Conservation (phyloP, 2,329 filamentous ascomycete species). For the Pestalotiopsis sp. region DNA sequence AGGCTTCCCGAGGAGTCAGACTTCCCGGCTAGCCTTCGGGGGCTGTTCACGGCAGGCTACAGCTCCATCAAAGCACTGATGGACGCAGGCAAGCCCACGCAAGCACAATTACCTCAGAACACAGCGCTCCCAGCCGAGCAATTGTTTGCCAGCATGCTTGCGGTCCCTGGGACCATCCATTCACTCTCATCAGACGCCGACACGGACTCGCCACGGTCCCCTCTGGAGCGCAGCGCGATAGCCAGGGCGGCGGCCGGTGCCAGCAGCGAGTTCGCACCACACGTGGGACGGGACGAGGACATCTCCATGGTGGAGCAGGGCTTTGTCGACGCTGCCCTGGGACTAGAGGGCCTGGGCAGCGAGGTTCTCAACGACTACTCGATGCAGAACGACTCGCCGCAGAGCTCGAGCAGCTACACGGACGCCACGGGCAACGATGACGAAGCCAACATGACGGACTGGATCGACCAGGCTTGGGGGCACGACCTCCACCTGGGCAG, state of each 20-base stretch:
- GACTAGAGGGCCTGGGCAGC: slow-evolving; percentile 31
- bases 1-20: slow-evolving; percentile 41
- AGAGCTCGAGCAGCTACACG: slow-evolving; percentile 17
- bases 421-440: background rate
- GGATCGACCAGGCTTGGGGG: slow-evolving; percentile 40
- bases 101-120: background rate
- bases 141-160: slow-evolving; percentile 16
- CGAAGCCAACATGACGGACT: slow-evolving; percentile 29
- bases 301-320: slow-evolving; percentile 18
- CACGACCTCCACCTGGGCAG: slow-evolving; percentile 26
- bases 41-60: slow-evolving; percentile 38
- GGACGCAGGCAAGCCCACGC: background rate
- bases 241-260: background rate
- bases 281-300: background rate
- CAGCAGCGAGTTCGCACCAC: background rate
- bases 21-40: slow-evolving; percentile 40
- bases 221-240: slow-evolving; percentile 10
- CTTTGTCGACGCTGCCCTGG: slow-evolving; percentile 21
- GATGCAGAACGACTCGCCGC: slow-evolving; percentile 24
- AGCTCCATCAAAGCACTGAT: slow-evolving; percentile 36
- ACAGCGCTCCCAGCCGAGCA: slow-evolving; percentile 13
- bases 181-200: slow-evolving; percentile 31
- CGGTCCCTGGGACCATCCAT: slow-evolving; percentile 26
- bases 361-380: slow-evolving; percentile 35
- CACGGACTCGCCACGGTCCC: slow-evolving; percentile 25